These are phyloP conservation scores for Ustilago lituana DNA, from an alignment of 1,284 basidiomycete species.

Conservation along the genomic window DNA sequence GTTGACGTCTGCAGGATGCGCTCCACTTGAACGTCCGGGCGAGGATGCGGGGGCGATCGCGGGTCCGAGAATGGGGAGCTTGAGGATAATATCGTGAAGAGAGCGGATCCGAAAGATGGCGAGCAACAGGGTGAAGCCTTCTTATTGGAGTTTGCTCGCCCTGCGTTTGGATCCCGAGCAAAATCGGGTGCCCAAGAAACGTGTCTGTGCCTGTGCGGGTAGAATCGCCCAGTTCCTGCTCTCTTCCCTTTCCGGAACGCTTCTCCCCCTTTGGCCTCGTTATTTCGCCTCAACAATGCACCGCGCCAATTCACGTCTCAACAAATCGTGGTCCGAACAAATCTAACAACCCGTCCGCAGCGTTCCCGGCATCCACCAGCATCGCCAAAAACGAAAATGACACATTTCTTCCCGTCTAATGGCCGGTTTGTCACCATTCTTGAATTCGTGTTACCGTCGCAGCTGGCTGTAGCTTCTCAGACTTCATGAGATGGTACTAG, in stretches of 20 bases:
- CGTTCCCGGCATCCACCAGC: too few relatives aligned
- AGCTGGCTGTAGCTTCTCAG: too few relatives aligned
- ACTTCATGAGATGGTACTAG: too few relatives aligned
- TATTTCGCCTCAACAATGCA: too few relatives aligned
- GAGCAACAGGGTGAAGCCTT: constrained; percentile 15
- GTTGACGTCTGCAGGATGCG: constrained; percentile 11
- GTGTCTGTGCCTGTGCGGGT: background rate
- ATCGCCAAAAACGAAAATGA: too few relatives aligned
- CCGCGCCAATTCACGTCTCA: too few relatives aligned
- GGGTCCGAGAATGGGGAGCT: constrained; percentile 36
- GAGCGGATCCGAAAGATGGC: constrained; percentile 47
- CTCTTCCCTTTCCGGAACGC: background rate
- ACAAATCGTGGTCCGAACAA: too few relatives aligned
- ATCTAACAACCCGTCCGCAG: too few relatives aligned
- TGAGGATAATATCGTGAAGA: constrained; percentile 19
- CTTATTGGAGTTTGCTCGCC: constrained; percentile 7
- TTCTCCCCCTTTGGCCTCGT: background rate
- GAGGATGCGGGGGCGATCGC: constrained; percentile 23
- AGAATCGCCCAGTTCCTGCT: too few relatives aligned
- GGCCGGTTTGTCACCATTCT: too few relatives aligned
- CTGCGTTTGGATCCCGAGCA: background rate
- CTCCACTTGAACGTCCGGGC: constrained; percentile 3
- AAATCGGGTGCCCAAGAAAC: background rate
- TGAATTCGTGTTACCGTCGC: too few relatives aligned
- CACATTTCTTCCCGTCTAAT: too few relatives aligned